These are phyloP conservation scores for Citeromyces matritensis DNA, from an alignment of 805 yeast species.

Conservation along the genomic window DNA sequence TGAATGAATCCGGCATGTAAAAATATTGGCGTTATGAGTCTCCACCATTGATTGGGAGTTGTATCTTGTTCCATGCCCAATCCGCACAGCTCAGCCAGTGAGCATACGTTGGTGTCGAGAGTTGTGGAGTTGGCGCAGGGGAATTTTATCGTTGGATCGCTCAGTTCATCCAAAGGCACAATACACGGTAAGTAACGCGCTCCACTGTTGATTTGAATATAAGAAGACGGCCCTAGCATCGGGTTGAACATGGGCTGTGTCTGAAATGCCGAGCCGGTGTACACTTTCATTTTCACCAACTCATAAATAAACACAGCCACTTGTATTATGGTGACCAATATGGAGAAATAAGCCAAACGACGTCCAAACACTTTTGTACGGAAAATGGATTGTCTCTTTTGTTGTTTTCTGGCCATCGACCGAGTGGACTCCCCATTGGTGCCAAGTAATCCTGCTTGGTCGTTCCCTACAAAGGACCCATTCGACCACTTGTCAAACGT, in stretches of 20 bases:
- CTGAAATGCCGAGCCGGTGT: constrained; percentile 53
- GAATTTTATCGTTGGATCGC: constrained; percentile 27
- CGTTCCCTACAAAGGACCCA: not conserved
- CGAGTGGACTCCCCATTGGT: not conserved
- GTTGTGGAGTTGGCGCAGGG: constrained; percentile 61
- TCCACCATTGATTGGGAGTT: constrained; percentile 52
- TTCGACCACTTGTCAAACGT: no score
- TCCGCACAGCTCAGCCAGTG: constrained; percentile 45
- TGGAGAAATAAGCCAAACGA: constrained; percentile 12
- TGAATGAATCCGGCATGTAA: constrained; percentile 65
- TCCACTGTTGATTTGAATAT: constrained; percentile 52
- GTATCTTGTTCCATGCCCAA: constrained; percentile 27
- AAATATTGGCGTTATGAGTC: constrained; percentile 55
- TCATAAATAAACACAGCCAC: constrained; percentile 47
- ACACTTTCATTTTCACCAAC: constrained; percentile 34
- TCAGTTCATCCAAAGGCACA: constrained; percentile 33
- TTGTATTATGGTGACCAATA: constrained; percentile 26
- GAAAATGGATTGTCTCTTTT: not conserved
- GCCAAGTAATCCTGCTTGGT: not conserved
- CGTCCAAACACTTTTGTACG: constrained; percentile 1
- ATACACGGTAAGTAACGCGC: constrained; percentile 62
- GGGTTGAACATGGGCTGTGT: constrained; percentile 64
- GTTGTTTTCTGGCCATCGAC: not conserved
- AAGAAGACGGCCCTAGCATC: constrained; percentile 64
- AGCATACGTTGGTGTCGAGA: constrained; percentile 35